Evolutionary conservation across 2,329 filamentous ascomycete genomes (phyloP).

Genomic region (Diplocarpon rosae): DNA sequence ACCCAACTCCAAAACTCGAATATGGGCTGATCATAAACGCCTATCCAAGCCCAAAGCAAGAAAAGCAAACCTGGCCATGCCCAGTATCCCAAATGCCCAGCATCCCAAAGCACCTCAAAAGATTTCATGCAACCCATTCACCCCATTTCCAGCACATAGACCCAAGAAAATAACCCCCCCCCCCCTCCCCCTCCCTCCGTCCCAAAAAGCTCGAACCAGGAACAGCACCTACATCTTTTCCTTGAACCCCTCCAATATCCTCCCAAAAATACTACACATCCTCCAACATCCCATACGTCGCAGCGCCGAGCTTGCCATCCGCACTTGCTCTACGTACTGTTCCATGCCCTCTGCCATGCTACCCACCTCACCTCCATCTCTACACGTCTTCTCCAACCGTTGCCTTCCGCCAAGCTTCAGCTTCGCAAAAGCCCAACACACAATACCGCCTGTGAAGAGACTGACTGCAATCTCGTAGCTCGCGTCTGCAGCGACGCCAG

Average conservation of each 20-base stretch:
- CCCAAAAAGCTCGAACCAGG: background rate
- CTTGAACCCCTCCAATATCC: constrained; percentile 22
- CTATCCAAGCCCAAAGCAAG: background rate
- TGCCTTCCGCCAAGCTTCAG: constrained; percentile 6
- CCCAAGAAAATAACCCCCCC: no score
- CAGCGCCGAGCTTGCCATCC: constrained; percentile 18
- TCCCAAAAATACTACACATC: constrained; percentile 22
- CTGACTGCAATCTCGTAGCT: constrained; percentile 20
- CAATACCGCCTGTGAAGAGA: constrained; percentile 23
- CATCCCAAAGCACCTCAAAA: no score
- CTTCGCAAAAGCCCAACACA: constrained; percentile 24
- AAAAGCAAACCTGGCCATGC: background rate
- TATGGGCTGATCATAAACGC: background rate
- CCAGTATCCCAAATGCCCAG: no score
- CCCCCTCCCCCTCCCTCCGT: background rate
- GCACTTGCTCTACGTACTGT: constrained; percentile 14
- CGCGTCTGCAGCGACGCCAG: constrained; percentile 11
- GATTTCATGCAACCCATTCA: no score
- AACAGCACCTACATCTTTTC: background rate
- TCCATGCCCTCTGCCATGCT: background rate
- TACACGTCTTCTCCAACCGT: no score
- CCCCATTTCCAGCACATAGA: no score
- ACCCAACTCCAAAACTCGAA: no score
- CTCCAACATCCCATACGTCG: constrained; percentile 22
- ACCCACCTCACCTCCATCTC: no score